Conservation (phyloP, 2,329 filamentous ascomycete genomes). For the Arthroderma sp. region DNA sequence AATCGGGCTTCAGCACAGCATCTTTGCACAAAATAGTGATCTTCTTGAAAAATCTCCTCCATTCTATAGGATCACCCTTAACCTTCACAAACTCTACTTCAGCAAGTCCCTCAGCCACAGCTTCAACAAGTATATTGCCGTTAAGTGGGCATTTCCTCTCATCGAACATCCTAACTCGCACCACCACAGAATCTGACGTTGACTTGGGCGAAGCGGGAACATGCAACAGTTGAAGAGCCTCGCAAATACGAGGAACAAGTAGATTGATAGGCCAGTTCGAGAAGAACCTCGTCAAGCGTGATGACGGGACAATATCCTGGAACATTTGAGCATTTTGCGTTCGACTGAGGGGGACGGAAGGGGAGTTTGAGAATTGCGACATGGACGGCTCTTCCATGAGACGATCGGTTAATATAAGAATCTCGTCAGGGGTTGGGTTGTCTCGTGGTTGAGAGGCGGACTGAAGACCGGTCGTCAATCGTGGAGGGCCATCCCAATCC, state of each 20-base stretch:
- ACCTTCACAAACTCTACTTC: slow-evolving; percentile 88
- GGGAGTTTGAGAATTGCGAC: slow-evolving; percentile 69
- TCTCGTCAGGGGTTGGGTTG: slow-evolving; percentile 20
- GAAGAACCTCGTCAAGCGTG: slow-evolving; percentile 83
- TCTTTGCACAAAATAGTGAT: slow-evolving; percentile 80
- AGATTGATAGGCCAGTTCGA: slow-evolving; percentile 63
- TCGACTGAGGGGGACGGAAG: slow-evolving; percentile 64
- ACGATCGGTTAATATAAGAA: slow-evolving; percentile 41
- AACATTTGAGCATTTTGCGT: slow-evolving; percentile 85
- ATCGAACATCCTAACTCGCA: slow-evolving; percentile 62
- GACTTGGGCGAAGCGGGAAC: slow-evolving; percentile 47
- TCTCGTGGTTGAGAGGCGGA: slow-evolving; percentile 36
- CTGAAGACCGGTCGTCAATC: slow-evolving; percentile 37
- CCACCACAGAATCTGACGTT: slow-evolving; percentile 39
- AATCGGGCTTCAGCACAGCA: slow-evolving; percentile 54
- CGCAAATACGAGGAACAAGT: slow-evolving; percentile 65
- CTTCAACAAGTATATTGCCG: slow-evolving; percentile 33
- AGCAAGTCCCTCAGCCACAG: slow-evolving; percentile 46
- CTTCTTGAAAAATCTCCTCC: slow-evolving; percentile 94
- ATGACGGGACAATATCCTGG: slow-evolving; percentile 77
- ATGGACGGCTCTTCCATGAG: slow-evolving; percentile 75
- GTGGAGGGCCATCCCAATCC: slow-evolving; percentile 71
- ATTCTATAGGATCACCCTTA: slow-evolving; percentile 92
- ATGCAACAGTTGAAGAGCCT: slow-evolving; percentile 73
- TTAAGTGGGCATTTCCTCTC: slow-evolving; percentile 33